These are phyloP conservation scores for Centella asiatica DNA, from an alignment of 129 eudicot genomes.

Conservation along the genomic window DNA sequence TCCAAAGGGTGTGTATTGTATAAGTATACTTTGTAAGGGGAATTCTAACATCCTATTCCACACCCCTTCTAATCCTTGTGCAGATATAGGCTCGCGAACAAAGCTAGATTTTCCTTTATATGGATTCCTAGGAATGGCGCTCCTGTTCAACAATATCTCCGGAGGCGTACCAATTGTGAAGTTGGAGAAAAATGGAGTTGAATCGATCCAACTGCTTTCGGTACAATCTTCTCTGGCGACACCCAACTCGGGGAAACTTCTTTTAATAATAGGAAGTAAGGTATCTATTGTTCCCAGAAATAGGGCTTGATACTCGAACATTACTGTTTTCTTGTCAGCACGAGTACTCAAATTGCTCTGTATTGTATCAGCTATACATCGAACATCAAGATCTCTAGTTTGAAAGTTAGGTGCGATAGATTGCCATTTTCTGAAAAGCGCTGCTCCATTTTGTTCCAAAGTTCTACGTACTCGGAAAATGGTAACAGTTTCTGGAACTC, in stretches of 20 bases:
- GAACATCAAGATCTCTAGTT: too few relatives aligned
- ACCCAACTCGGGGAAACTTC: constrained; percentile 11
- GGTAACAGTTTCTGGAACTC: not conserved
- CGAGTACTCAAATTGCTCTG: too few relatives aligned
- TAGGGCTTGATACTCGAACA: constrained; percentile 1
- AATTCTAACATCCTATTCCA: too few relatives aligned
- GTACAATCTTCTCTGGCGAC: not conserved
- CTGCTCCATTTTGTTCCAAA: not conserved
- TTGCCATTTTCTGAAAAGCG: constrained; percentile 13
- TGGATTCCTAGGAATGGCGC: not conserved
- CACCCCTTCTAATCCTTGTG: not conserved
- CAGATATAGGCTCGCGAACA: not conserved
- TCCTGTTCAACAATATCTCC: not conserved
- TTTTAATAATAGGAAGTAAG: too few relatives aligned
- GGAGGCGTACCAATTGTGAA: not conserved
- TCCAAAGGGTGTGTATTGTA: too few relatives aligned
- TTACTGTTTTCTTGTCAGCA: not conserved
- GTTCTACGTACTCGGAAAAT: not conserved
- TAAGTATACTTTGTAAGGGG: too few relatives aligned
- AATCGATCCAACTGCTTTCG: constrained; percentile 24
- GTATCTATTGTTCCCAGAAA: constrained; percentile 1
- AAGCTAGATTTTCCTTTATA: not conserved
- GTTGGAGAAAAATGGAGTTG: constrained; percentile 4
- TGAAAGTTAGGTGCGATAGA: constrained; percentile 1
- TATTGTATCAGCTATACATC: too few relatives aligned